Evolutionary conservation across 176 grass and related monocot genomes (phyloP).

Genomic region (Hordeum vulgare): DNA sequence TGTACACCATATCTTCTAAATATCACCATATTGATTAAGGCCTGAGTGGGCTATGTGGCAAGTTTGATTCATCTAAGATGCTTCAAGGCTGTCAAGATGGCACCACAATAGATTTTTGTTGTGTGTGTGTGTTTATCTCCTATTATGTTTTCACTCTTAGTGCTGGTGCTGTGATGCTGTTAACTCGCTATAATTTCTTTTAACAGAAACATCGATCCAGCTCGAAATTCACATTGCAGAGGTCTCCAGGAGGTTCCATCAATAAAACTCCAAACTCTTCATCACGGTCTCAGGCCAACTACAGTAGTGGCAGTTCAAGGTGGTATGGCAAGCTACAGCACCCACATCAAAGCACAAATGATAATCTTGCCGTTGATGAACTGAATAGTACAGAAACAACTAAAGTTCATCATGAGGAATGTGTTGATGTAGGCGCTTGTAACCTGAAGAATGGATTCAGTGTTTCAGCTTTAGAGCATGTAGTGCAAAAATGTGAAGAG

Average conservation of each 20-base stretch:
- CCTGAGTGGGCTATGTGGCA: background rate
- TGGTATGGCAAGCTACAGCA: constrained; percentile 23
- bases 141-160: background rate
- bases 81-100: background rate
- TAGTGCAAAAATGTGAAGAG: constrained; percentile 13
- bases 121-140: background rate
- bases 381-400: background rate
- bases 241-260: constrained; percentile 35
- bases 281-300: constrained; percentile 9
- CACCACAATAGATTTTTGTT: background rate
- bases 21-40: background rate
- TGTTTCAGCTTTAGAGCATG: constrained; percentile 15
- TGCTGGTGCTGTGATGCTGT: background rate
- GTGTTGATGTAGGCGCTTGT: constrained; percentile 13
- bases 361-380: background rate
- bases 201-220: constrained; percentile 63
- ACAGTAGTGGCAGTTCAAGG: constrained; percentile 35
- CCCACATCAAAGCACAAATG: constrained; percentile 14
- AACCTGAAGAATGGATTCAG: constrained; percentile 12
- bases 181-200: background rate
- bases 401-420: constrained; percentile 25
- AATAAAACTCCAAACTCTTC: constrained; percentile 34
- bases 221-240: constrained; percentile 64
- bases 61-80: background rate
- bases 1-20: background rate